A percentile compares a stretch with the other conserved stretches of the same genome.
phyloP scores from a whole-genome alignment of 2,329 filamentous ascomycete species.

The Calonectria fujianensis region DNA sequence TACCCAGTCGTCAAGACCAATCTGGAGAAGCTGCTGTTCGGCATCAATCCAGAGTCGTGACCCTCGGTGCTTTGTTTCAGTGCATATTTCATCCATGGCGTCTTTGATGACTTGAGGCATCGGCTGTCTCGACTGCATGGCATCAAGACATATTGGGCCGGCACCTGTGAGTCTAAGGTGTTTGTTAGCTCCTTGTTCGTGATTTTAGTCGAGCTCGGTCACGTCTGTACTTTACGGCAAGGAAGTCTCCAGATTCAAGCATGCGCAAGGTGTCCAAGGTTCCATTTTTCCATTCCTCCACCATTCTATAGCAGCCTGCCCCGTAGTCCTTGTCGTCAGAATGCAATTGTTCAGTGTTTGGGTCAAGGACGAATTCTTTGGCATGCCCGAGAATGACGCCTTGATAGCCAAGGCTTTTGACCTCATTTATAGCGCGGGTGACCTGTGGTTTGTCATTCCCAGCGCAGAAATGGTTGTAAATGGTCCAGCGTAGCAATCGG shows the following conservation, averaged over 20 bases:
- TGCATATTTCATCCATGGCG: conserved; percentile 62
- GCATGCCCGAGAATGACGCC: conserved; percentile 72
- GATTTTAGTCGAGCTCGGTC: too few species aligned
- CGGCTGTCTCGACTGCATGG: conserved; percentile 57
- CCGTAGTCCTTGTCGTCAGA: not conserved
- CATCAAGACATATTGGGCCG: conserved; percentile 58
- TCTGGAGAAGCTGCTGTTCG: conserved; percentile 64
- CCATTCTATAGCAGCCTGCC: conserved; percentile 28
- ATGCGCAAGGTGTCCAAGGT: conserved; percentile 71
- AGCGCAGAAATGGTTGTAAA: conserved; percentile 74
- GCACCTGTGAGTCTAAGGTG: conserved; percentile 61
- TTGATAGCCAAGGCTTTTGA: conserved; percentile 68
- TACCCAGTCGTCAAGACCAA: conserved; percentile 55
- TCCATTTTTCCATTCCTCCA: conserved; percentile 68
- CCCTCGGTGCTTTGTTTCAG: conserved; percentile 57
- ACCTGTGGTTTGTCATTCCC: conserved; percentile 69
- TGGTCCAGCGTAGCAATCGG: conserved; percentile 63
- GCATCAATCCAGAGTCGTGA: conserved; percentile 65
- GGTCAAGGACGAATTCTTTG: conserved; percentile 64
- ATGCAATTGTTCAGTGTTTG: conserved; percentile 44
- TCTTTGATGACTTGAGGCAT: conserved; percentile 62
- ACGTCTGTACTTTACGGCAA: conserved; percentile 70
- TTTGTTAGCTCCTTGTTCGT: not conserved
- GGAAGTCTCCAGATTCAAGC: conserved; percentile 70
- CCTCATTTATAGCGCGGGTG: conserved; percentile 62